Base-by-base conservation (phyloP, 2,329 filamentous ascomycete genomes). In the Ophiosphaerella narmari region DNA sequence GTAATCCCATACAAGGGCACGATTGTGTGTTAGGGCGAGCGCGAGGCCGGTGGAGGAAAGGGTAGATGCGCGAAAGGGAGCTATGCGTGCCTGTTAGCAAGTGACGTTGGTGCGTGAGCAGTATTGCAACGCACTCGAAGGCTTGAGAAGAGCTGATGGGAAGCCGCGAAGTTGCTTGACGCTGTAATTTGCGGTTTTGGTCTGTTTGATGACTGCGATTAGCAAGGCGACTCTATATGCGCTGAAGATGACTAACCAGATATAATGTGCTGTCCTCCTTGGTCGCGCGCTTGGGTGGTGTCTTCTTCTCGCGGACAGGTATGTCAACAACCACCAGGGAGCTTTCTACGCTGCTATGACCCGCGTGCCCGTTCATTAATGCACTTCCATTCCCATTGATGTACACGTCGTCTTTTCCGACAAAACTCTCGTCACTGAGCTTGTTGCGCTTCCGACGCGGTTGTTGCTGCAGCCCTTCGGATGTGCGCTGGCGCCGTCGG, bases 1-100 rank as follows among this genome's bases (percentile, higher is more conserved):
- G 75, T 97, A 97, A 13, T 90, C 88, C 94, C 94, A 99, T 42
- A 96, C 85, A 54, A 95, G 83, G 62, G 92, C 94, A 67, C 92
- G 86, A 7, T 87, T 86, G 59, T 87, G 85, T 7, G 90, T 95
- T 48, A 97, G 80, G 39, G 86, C 87, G 48, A 97, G 80, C 41
- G 90, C 92, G 68, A 92, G 90, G 16, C 67, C 58, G 85, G 88
- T 67, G 77, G 84, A 52, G 79, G 82, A 35, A 82, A 83, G 71
- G 84, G 78, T 70, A 48, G 66, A 77, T 52, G 66, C 75, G 62
- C 63, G 65, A 42, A 70, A 75, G 12, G 65, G 62, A 50, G 63
- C 72, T 75, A 35, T 37, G 36, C 4, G 42, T 41, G 35, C 14
- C 26, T 55, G 53, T 71, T 54, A 67, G 63, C 43, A 42, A 21